Evolutionary conservation across 2,329 filamentous ascomycete genomes (phyloP).

Genomic region (Lasiodiplodia gonubiensis): DNA sequence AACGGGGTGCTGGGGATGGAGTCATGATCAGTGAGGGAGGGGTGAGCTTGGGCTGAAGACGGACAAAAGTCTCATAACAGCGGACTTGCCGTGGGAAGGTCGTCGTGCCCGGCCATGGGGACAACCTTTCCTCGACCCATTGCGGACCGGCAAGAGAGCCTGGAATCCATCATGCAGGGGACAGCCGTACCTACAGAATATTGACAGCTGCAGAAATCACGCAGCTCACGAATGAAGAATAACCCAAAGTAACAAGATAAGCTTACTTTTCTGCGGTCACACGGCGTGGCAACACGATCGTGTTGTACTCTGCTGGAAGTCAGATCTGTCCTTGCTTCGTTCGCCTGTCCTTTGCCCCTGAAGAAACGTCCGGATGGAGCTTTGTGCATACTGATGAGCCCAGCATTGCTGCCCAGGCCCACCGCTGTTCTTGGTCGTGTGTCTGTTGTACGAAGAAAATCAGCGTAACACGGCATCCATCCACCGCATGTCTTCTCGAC

Average conservation of each 20-base stretch:
- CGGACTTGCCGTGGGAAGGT: neutral
- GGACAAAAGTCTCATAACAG: neutral
- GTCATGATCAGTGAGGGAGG: slow-evolving; percentile 28
- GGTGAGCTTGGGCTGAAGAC: slow-evolving; percentile 25
- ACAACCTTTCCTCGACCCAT: neutral
- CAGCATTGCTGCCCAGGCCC: neutral
- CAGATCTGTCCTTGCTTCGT: slow-evolving; percentile 1
- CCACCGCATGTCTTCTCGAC: neutral
- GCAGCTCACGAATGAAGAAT: neutral
- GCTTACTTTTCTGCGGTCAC: slow-evolving; percentile 9
- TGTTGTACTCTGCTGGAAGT: neutral
- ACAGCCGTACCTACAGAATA: neutral
- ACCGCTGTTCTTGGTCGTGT: neutral
- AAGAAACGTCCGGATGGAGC: neutral
- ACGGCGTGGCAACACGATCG: slow-evolving; percentile 1
- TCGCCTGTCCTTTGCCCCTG: neutral
- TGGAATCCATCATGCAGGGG: slow-evolving; percentile 14
- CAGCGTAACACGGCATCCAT: neutral
- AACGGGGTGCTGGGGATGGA: slow-evolving; percentile 17
- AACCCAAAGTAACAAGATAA: neutral
- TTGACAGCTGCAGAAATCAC: slow-evolving; percentile 6
- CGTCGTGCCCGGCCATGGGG: neutral
- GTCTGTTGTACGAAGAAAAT: neutral
- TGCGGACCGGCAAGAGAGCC: neutral
- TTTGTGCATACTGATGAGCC: neutral